Percentiles rank a stretch among this genome's conserved stretches.
Conservation (phyloP, 148 eudicot species). For the Camellia lanceoleosa region DNA sequence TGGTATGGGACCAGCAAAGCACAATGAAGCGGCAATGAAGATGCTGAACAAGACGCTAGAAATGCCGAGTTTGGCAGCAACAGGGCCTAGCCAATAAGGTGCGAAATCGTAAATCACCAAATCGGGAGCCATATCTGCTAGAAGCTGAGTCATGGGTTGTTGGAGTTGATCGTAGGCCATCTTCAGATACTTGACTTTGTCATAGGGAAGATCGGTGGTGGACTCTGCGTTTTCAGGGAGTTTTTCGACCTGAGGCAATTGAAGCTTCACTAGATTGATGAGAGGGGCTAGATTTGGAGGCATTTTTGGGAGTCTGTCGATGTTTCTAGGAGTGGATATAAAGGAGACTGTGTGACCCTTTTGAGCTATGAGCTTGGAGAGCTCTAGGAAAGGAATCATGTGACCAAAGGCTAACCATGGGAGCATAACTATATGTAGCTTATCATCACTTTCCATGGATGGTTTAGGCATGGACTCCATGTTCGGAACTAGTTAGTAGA, state of each 20-base stretch:
- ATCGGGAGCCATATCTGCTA: slow-evolving; percentile 17
- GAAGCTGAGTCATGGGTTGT: slow-evolving; percentile 10
- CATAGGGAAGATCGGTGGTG: slow-evolving; percentile 22
- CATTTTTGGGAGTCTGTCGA: slow-evolving; percentile 27
- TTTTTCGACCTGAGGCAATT: slow-evolving; percentile 13
- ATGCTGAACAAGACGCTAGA: slow-evolving; percentile 8
- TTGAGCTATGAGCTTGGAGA: slow-evolving; percentile 24
- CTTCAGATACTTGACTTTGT: slow-evolving; percentile 23
- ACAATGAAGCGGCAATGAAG: neutral
- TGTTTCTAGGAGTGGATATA: slow-evolving; percentile 30
- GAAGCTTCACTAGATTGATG: slow-evolving; percentile 12
- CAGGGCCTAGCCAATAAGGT: slow-evolving; percentile 19
- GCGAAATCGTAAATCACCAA: slow-evolving; percentile 34
- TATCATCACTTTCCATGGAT: neutral
- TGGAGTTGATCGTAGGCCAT: slow-evolving; percentile 27
- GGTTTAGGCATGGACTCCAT: too few species aligned
- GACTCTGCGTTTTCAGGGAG: slow-evolving; percentile 27
- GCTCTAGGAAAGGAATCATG: slow-evolving; percentile 27
- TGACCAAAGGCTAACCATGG: slow-evolving; percentile 34
- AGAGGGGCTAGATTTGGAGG: slow-evolving; percentile 9
- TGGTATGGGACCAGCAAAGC: too few species aligned
- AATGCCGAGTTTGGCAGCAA: slow-evolving; percentile 16
- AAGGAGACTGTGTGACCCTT: slow-evolving; percentile 30
- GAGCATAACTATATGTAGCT: slow-evolving; percentile 21
- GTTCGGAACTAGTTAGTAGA: too few species aligned